A percentile compares a stretch with the other conserved stretches of the same genome.
These are phyloP conservation scores for Penstemon barbatus DNA, from an alignment of 257 asterid genomes.

Conservation along the genomic window DNA sequence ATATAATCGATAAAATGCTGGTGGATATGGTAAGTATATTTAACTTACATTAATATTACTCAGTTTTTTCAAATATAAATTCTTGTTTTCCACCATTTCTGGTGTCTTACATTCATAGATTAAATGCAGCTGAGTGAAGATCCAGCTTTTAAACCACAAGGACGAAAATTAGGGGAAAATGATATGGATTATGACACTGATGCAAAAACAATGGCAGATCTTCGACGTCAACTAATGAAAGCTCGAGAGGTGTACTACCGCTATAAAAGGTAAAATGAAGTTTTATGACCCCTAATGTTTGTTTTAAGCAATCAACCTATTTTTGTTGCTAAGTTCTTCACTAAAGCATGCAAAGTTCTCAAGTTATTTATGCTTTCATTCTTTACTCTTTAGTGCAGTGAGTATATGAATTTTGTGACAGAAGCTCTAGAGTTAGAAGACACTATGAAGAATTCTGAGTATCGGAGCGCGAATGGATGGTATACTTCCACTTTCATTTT, in stretches of 20 bases:
- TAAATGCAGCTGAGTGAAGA: constrained; percentile 65
- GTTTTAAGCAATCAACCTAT: constrained; percentile 4
- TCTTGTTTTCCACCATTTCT: not conserved
- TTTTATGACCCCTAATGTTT: not conserved
- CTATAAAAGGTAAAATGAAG: constrained; percentile 54
- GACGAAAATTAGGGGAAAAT: constrained; percentile 71
- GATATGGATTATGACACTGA: constrained; percentile 88
- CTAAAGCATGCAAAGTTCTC: constrained; percentile 15
- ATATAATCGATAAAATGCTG: constrained; percentile 65
- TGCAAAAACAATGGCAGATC: constrained; percentile 70
- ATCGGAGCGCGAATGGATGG: constrained; percentile 59
- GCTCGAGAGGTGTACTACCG: constrained; percentile 70
- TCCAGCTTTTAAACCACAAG: constrained; percentile 76
- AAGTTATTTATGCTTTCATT: constrained; percentile 32
- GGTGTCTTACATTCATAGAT: constrained; percentile 14
- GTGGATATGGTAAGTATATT: constrained; percentile 57
- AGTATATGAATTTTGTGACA: constrained; percentile 60
- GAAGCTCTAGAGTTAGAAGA: constrained; percentile 85
- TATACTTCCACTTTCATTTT: constrained; percentile 31
- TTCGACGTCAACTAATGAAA: constrained; percentile 66
- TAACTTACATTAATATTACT: not conserved
- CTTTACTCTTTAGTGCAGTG: constrained; percentile 60
- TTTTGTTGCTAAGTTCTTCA: constrained; percentile 6
- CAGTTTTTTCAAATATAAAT: constrained; percentile 7
- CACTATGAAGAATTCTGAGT: constrained; percentile 69